phyloP scores from a whole-genome alignment of 768 basidiomycete genomes.

The Tylopilus intermedius region DNA sequence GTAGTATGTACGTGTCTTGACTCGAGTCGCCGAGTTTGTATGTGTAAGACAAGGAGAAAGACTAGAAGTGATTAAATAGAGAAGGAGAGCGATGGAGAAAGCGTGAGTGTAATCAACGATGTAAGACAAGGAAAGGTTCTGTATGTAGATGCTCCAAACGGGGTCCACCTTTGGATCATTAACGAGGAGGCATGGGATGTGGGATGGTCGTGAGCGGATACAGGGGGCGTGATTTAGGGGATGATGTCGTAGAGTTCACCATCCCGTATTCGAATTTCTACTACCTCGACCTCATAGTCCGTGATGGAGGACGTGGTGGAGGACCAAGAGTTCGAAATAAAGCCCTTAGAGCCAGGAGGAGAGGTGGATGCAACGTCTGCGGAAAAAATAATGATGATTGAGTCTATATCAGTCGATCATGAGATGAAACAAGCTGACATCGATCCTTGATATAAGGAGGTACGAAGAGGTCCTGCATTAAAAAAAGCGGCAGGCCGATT shows the following conservation, averaged over 20 bases:
- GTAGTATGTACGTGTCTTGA: constrained; percentile 5
- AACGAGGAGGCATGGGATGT: neutral
- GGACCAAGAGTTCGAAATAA: constrained; percentile 63
- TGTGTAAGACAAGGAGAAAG: neutral
- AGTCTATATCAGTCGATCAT: constrained; percentile 7
- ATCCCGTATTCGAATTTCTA: constrained; percentile 79
- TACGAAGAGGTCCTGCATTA: constrained; percentile 72
- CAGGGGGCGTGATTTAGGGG: constrained; percentile 34
- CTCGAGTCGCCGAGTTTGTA: constrained; percentile 2
- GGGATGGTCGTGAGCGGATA: neutral
- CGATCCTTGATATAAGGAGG: constrained; percentile 87
- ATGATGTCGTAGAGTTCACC: constrained; percentile 75
- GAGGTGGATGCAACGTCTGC: constrained; percentile 80
- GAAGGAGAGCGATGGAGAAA: constrained; percentile 1
- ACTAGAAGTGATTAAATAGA: neutral
- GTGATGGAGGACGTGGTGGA: constrained; percentile 62
- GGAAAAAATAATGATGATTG: neutral
- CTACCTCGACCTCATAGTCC: constrained; percentile 83
- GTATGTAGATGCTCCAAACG: constrained; percentile 14
- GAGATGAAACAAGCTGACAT: constrained; percentile 51
- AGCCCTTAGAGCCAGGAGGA: constrained; percentile 63
- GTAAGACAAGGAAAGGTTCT: neutral
- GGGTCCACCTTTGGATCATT: constrained; percentile 10
- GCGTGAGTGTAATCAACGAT: constrained; percentile 9
- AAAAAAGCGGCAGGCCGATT: neutral